A percentile compares a stretch with the other conserved stretches of the same genome.
phyloP scores from a whole-genome alignment of 805 yeast species.

The Pichia phayaonensis region DNA sequence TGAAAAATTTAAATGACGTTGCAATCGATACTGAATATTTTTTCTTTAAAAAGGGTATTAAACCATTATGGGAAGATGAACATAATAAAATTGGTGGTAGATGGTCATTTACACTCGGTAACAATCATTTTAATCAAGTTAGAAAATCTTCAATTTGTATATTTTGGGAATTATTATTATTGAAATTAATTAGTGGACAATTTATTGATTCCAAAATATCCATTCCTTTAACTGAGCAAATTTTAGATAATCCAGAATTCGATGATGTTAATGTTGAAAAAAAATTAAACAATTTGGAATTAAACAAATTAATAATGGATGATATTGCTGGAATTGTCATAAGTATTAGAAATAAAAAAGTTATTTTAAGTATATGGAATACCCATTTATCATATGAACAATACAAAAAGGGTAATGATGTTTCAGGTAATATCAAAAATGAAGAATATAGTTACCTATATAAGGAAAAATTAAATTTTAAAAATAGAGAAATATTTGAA shows the following conservation, averaged over 20 bases:
- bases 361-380: conserved; percentile 57
- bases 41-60: conserved; percentile 50
- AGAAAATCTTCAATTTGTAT: conserved; percentile 27
- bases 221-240: neutral
- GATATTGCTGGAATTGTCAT: conserved; percentile 56
- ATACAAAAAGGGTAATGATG: conserved; percentile 1
- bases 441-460: conserved; percentile 2
- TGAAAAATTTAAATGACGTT: conserved; percentile 34
- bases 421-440: neutral
- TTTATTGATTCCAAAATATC: conserved; percentile 21
- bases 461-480: conserved; percentile 3
- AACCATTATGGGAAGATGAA: conserved; percentile 66
- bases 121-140: conserved; percentile 6
- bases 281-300: neutral
- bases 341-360: conserved; percentile 52
- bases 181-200: conserved; percentile 44
- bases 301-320: conserved; percentile 27
- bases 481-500: conserved; percentile 1
- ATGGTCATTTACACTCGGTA: conserved; percentile 38
- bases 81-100: conserved; percentile 53
- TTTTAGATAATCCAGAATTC: conserved; percentile 5
- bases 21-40: conserved; percentile 45
- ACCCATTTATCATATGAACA: conserved; percentile 27
- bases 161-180: conserved; percentile 50
- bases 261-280: conserved; percentile 1